These are phyloP conservation scores for Exophiala viscosa DNA, from an alignment of 2,329 filamentous ascomycete species.

Conservation along the genomic window DNA sequence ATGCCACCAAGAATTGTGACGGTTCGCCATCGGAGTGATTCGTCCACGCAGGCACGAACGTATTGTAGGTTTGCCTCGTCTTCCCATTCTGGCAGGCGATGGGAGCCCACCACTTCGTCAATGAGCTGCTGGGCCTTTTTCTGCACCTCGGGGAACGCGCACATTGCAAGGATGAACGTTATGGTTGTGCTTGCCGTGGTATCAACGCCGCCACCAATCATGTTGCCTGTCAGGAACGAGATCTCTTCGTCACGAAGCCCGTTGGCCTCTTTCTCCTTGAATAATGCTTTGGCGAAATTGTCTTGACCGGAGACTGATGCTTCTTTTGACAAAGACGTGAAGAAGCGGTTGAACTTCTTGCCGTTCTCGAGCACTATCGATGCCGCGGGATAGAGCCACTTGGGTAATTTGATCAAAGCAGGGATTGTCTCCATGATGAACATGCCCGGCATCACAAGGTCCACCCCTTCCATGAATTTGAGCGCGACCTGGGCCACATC, in stretches of 20 bases:
- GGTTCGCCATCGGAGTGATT: slow-evolving; percentile 37
- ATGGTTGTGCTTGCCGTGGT: slow-evolving; percentile 32
- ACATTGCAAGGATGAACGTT: slow-evolving; percentile 31
- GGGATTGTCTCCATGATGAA: slow-evolving; percentile 22
- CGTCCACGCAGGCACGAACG: slow-evolving; percentile 37
- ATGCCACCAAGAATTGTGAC: slow-evolving; percentile 34
- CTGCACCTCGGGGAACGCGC: slow-evolving; percentile 47
- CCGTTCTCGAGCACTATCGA: slow-evolving; percentile 30
- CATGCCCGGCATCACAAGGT: slow-evolving; percentile 19
- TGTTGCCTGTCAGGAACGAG: slow-evolving; percentile 45
- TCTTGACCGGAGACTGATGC: slow-evolving; percentile 41
- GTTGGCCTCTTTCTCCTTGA: slow-evolving; percentile 48
- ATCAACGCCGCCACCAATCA: slow-evolving; percentile 33
- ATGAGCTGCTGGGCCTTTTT: slow-evolving; percentile 44
- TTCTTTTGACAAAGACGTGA: slow-evolving; percentile 51
- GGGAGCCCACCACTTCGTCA: slow-evolving; percentile 40
- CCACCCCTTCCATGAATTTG: slow-evolving; percentile 22
- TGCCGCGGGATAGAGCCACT: slow-evolving; percentile 16
- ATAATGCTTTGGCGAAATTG: slow-evolving; percentile 44
- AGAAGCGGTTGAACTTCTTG: slow-evolving; percentile 49
- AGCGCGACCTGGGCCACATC: slow-evolving; percentile 41
- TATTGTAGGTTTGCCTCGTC: slow-evolving; percentile 40
- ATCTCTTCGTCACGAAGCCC: slow-evolving; percentile 44
- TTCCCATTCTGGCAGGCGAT: slow-evolving; percentile 35
- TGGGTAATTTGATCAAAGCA: slow-evolving; percentile 41